Conservation (phyloP, 2,329 filamentous ascomycete genomes). For the Sporothrix euskadiensis region DNA sequence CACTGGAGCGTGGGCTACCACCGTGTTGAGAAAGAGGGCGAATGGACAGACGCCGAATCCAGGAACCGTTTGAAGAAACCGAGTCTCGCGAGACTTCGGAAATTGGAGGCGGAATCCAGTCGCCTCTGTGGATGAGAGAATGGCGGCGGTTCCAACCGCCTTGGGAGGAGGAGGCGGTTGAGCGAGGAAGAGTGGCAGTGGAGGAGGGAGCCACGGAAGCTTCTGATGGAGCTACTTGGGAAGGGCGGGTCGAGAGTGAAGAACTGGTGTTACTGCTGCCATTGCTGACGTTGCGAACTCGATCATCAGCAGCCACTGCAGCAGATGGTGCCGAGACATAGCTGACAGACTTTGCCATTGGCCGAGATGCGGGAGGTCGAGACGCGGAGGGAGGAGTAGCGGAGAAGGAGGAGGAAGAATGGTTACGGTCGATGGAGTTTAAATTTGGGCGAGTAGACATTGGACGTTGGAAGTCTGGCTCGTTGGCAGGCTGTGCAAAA, state of each 20-base stretch:
- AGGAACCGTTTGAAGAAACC: constrained; percentile 64
- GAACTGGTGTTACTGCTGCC: constrained; percentile 35
- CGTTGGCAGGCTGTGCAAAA: constrained; percentile 57
- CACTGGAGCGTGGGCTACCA: constrained; percentile 64
- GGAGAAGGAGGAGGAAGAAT: constrained; percentile 33
- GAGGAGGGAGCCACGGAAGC: constrained; percentile 36
- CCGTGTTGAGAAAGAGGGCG: constrained; percentile 65
- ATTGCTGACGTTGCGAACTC: constrained; percentile 37
- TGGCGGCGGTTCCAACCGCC: constrained; percentile 46
- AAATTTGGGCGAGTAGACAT: constrained; percentile 36
- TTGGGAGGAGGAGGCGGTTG: constrained; percentile 44
- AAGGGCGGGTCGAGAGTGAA: constrained; percentile 29
- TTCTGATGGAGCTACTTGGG: constrained; percentile 30
- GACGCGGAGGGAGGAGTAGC: constrained; percentile 16
- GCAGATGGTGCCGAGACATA: constrained; percentile 35
- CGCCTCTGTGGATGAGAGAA: constrained; percentile 46
- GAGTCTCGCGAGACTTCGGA: constrained; percentile 57
- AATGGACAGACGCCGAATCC: constrained; percentile 71
- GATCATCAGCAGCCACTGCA: constrained; percentile 17
- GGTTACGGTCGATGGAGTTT: constrained; percentile 35
- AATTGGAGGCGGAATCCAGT: constrained; percentile 42
- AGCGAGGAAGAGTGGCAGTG: constrained; percentile 36
- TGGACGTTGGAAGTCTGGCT: constrained; percentile 38
- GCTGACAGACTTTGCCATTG: constrained; percentile 47
- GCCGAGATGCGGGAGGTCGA: constrained; percentile 41